A percentile compares a stretch with the other conserved stretches of the same genome.
Evolutionary conservation across 352 stramenopile species (phyloP).

Genomic region (Pythium phragmiticola): DNA sequence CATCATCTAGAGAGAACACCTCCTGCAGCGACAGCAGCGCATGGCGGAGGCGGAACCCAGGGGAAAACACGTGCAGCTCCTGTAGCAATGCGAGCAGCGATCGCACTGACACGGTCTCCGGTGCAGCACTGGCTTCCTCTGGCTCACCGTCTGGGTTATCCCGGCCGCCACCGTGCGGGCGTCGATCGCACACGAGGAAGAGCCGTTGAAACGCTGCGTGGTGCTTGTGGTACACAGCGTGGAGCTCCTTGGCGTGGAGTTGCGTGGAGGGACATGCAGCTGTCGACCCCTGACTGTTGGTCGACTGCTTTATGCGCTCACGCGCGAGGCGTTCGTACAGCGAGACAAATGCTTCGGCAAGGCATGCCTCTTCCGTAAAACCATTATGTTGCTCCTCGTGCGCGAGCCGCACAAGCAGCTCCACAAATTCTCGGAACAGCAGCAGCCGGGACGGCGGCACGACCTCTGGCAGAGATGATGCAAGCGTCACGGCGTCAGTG

Average conservation of each 20-base stretch:
- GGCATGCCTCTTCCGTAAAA: not conserved
- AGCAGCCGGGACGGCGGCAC: slow-evolving; percentile 31
- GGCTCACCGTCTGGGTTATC: not conserved
- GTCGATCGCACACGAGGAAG: slow-evolving; percentile 29
- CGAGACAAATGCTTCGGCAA: slow-evolving; percentile 43
- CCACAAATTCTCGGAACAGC: slow-evolving; percentile 62
- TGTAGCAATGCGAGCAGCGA: slow-evolving; percentile 23
- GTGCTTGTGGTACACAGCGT: slow-evolving; percentile 41
- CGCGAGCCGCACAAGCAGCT: slow-evolving; percentile 62
- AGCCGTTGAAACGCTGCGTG: slow-evolving; percentile 33
- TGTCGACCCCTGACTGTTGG: slow-evolving; percentile 19
- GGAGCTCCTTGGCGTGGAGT: slow-evolving; percentile 44
- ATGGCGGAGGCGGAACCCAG: slow-evolving; percentile 23
- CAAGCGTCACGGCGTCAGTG: slow-evolving; percentile 16
- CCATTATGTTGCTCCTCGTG: slow-evolving; percentile 26
- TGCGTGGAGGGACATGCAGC: slow-evolving; percentile 33
- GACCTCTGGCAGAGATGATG: slow-evolving; percentile 16
- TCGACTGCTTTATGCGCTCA: slow-evolving; percentile 12
- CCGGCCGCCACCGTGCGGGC: not conserved
- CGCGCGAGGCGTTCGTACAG: slow-evolving; percentile 46
- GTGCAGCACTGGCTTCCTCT: slow-evolving; percentile 1
- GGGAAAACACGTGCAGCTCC: slow-evolving; percentile 7
- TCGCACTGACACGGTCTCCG: slow-evolving; percentile 17
- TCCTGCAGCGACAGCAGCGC: slow-evolving; percentile 23
- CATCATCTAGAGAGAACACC: slow-evolving; percentile 6